Evolutionary conservation across 306 rosid genomes (phyloP).

Genomic region (Rosa multiflora): DNA sequence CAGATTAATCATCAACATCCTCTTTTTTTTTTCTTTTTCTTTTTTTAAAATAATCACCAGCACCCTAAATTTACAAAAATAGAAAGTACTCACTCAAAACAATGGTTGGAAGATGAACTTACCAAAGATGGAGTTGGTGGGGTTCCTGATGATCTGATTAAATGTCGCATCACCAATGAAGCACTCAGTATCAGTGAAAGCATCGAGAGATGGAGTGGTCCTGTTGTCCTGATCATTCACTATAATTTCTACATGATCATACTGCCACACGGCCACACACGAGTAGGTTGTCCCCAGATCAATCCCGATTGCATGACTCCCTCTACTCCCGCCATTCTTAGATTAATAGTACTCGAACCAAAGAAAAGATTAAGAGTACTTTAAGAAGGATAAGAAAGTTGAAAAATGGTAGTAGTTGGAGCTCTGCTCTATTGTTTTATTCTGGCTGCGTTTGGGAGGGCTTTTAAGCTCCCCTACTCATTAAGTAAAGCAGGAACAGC

Average conservation of each 20-base stretch:
- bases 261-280: background rate
- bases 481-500: too few species aligned
- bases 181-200: background rate
- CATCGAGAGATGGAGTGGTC: background rate
- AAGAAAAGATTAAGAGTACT: background rate
- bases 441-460: background rate
- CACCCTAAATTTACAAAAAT: too few species aligned
- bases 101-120: background rate
- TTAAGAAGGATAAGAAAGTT: background rate
- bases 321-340: background rate
- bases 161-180: background rate
- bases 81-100: too few species aligned
- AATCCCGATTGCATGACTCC: background rate
- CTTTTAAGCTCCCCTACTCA: too few species aligned
- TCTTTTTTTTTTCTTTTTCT: too few species aligned
- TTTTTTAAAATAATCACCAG: too few species aligned
- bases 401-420: too few species aligned
- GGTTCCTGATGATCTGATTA: conserved; percentile 2
- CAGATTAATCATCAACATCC: background rate
- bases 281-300: background rate
- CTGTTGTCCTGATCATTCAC: background rate
- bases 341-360: background rate
- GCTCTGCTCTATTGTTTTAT: too few species aligned
- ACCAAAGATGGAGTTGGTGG: conserved; percentile 5
- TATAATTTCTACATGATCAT: background rate